Conservation (phyloP, 2,329 filamentous ascomycete species). For the Cladophialophora exuberans region DNA sequence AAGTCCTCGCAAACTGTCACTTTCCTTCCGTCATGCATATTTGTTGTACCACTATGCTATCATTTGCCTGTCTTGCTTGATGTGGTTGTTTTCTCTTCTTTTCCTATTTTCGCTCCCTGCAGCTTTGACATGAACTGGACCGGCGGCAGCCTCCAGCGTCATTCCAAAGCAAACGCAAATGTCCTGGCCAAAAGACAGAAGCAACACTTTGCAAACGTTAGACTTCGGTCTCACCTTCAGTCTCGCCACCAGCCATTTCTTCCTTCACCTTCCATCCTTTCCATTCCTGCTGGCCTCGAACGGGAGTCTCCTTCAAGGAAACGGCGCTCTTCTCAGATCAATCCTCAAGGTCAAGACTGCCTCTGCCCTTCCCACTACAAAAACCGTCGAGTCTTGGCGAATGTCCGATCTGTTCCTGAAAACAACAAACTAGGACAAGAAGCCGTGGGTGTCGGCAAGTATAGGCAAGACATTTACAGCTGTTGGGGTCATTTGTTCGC, state of each 20-base stretch:
- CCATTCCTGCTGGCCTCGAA: not conserved
- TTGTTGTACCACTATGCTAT: not conserved
- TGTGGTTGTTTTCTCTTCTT: not conserved
- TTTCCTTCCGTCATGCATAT: not conserved
- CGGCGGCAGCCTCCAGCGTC: conserved; percentile 46
- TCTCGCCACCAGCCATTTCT: conserved; percentile 17
- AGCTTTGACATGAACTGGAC: conserved; percentile 50
- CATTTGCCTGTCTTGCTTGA: not conserved
- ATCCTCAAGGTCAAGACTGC: not conserved
- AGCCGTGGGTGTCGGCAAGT: not conserved
- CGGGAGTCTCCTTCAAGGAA: not conserved
- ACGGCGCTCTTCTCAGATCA: not conserved
- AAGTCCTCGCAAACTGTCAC: not conserved
- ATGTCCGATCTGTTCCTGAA: no score
- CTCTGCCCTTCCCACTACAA: no score
- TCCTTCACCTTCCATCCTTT: conserved; percentile 2
- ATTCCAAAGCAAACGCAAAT: conserved; percentile 40
- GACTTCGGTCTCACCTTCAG: conserved; percentile 28
- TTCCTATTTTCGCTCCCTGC: not conserved
- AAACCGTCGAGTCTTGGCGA: no score
- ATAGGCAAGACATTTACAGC: not conserved
- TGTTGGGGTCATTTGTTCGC: not conserved
- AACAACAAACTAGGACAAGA: not conserved
- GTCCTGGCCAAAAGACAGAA: conserved; percentile 36
- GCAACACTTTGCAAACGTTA: conserved; percentile 41